Evolutionary conservation across 2,329 filamentous ascomycete species (phyloP).

Genomic region (Beauveria varroae): DNA sequence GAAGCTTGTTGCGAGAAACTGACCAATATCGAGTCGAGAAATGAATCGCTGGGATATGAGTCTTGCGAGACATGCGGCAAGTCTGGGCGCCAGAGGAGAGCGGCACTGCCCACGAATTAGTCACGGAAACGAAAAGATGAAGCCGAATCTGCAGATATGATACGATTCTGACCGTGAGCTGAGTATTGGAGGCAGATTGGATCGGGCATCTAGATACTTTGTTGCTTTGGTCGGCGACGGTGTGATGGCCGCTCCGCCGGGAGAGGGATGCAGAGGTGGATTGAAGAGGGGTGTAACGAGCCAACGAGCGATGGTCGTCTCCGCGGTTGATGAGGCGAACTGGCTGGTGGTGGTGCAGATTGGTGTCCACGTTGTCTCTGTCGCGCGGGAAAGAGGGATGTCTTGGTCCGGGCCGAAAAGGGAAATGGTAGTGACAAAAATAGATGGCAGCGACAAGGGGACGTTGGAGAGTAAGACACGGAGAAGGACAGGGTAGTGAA

Average conservation of each 20-base stretch:
- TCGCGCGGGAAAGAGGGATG: background rate
- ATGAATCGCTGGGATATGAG: background rate
- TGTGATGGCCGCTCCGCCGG: background rate
- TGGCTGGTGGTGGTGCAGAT: background rate
- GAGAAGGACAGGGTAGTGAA: background rate
- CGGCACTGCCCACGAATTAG: background rate
- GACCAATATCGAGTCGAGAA: background rate
- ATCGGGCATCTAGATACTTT: background rate
- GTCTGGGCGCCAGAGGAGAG: background rate
- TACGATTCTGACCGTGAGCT: background rate
- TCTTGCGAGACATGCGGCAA: background rate
- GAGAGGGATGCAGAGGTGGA: background rate
- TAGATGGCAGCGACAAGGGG: background rate
- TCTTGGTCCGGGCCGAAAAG: background rate
- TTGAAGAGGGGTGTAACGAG: too few species aligned
- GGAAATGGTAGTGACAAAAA: conserved; percentile 5
- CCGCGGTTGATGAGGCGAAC: too few species aligned
- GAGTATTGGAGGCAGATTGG: background rate
- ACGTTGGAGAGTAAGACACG: conserved; percentile 6
- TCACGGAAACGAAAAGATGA: background rate
- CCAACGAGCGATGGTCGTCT: too few species aligned
- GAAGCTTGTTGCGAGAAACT: background rate
- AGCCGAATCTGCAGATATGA: background rate
- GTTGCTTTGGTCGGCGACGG: background rate
- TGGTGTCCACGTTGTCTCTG: background rate